Base-by-base conservation (phyloP, 192 early-diverging fungal species). In the Neocallimastix lanati region DNA sequence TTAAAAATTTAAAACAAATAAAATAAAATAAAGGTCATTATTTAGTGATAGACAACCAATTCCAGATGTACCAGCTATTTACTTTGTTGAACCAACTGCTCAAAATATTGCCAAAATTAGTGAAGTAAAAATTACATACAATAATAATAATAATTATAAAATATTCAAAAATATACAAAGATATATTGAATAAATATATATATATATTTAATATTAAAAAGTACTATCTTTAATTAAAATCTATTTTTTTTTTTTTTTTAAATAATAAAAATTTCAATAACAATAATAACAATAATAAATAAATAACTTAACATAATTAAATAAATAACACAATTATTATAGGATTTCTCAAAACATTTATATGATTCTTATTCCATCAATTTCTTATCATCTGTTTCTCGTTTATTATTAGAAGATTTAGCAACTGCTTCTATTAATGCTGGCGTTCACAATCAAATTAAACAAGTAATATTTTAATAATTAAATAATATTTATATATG, bases 321-420 rank as follows among this genome's bases (percentile, higher is more conserved):
- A n/a, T n/a, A n/a, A n/a, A n/a, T n/a, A n/a, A n/a, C n/a, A n/a
- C n/a, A n/a, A n/a, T 28, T 15, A 76, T 76, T 76, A n/a, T 79
- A 95, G 92, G 98, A 99, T 84, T 84, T 99, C 35, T 87, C 90
- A 28, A 92, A 90, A 81, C 90, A 93, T 67, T 83, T 99, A 76
- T 99, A 99, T 84, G 96, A 98, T 81, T 92, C 94, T 28, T 98
- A 96, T 81, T 96, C 98, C 81, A 86, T 99, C 81, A 98, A 99
- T 86, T 99, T 98, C 85, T 88, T 93, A 37, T 93, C 92, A 5
- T 87, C 93, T 50, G 85, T 99, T 79, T 91, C 98, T 13, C 90
- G 98, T 28, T 87, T 91, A 4, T 81, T 99, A 58, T 86, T 99
- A 77, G 98, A 99, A 83, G 96, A 98, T 33, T 88, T 99, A 76